Evolutionary conservation across 2,329 filamentous ascomycete species (phyloP).

Genomic region (Pseudofabraea citricarpa): DNA sequence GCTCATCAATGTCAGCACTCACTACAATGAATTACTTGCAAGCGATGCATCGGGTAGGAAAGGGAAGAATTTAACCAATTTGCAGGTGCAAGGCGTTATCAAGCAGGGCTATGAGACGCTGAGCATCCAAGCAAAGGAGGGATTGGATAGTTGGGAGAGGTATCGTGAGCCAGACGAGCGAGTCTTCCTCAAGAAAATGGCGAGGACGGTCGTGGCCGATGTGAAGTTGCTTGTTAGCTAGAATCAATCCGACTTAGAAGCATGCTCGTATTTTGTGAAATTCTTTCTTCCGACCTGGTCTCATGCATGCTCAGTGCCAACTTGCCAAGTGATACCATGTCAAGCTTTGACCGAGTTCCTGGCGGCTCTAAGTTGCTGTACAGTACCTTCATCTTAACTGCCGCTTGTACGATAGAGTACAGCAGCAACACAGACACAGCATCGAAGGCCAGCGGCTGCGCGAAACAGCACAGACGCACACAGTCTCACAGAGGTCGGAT

Average conservation of each 20-base stretch:
- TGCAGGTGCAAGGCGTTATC: slow-evolving; percentile 85
- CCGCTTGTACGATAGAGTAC: too few species aligned
- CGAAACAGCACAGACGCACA: too few species aligned
- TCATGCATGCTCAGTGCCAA: too few species aligned
- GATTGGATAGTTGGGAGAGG: slow-evolving; percentile 77
- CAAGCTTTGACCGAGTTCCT: too few species aligned
- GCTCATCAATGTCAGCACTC: slow-evolving; percentile 73
- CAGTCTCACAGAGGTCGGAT: too few species aligned
- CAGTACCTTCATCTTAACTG: too few species aligned
- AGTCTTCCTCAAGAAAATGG: slow-evolving; percentile 79
- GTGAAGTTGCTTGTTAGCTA: slow-evolving; percentile 36
- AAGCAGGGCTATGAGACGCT: slow-evolving; percentile 95
- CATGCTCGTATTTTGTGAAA: too few species aligned
- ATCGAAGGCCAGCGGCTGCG: too few species aligned
- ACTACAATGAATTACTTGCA: slow-evolving; percentile 81
- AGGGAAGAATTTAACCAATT: slow-evolving; percentile 70
- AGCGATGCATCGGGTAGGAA: slow-evolving; percentile 44
- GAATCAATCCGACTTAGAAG: not conserved
- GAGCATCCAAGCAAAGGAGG: slow-evolving; percentile 84
- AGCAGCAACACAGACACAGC: too few species aligned
- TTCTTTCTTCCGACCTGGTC: too few species aligned
- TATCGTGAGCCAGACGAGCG: slow-evolving; percentile 87
- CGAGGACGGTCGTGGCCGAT: slow-evolving; percentile 72
- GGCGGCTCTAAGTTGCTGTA: too few species aligned
- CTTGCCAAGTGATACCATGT: too few species aligned